phyloP scores from a whole-genome alignment of 2,329 filamentous ascomycete species.

The Calonectria honghensis region DNA sequence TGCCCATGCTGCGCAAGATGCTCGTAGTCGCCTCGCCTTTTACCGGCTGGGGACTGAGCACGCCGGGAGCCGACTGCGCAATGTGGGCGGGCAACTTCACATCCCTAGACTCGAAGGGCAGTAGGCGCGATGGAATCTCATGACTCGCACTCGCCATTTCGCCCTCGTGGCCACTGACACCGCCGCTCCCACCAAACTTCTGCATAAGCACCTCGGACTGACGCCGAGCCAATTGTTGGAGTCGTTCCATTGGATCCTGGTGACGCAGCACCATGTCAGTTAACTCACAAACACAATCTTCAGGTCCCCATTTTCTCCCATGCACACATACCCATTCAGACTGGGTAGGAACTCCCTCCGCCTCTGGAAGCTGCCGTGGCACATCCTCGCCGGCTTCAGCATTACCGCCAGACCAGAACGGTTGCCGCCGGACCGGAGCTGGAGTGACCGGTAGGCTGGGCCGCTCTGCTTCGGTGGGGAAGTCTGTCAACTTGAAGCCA shows the following conservation, averaged over 20 bases:
- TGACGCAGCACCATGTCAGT: constrained; percentile 70
- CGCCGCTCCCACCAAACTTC: constrained; percentile 67
- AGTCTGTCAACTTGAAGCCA: constrained; percentile 86
- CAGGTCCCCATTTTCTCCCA: constrained; percentile 68
- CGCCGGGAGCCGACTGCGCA: constrained; percentile 53
- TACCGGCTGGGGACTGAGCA: constrained; percentile 65
- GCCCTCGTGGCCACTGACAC: constrained; percentile 50
- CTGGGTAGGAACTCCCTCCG: constrained; percentile 90
- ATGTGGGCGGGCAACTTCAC: constrained; percentile 54
- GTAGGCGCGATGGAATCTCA: constrained; percentile 68
- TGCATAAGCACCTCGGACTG: constrained; percentile 78
- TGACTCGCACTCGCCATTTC: constrained; percentile 57
- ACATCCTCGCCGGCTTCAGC: constrained; percentile 68
- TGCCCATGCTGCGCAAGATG: constrained; percentile 58
- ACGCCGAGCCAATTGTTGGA: constrained; percentile 81
- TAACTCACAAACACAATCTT: constrained; percentile 73
- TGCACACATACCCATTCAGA: constrained; percentile 94
- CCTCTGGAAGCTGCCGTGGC: constrained; percentile 79
- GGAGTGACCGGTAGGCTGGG: constrained; percentile 94
- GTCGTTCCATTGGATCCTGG: constrained; percentile 82
- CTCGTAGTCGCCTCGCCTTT: constrained; percentile 63
- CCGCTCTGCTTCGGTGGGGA: constrained; percentile 87
- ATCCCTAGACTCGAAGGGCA: constrained; percentile 73
- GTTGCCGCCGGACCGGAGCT: constrained; percentile 82
- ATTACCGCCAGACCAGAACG: constrained; percentile 77